Evolutionary conservation across 352 stramenopile species (phyloP), one percentile per base, ranked within the genome.

Genomic region (Proteromonas lacertae): DNA sequence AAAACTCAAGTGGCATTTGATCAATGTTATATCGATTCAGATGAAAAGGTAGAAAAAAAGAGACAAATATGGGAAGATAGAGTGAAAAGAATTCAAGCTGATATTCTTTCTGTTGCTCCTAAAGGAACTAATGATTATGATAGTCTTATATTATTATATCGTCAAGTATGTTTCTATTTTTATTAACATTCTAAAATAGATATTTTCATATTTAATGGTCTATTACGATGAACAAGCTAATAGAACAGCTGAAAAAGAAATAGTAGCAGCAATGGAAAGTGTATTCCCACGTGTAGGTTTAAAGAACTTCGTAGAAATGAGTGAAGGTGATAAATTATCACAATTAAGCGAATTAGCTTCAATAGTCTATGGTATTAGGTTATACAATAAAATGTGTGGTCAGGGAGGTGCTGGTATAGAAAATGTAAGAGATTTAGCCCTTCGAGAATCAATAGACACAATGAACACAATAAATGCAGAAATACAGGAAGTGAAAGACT

Each of bases 1-100:
- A 83, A 82, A 46, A 90, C 89, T 69, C 74, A 90, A 52, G 69
- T 88, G 29, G 69, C 68, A 34, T 89, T 87, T 41, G 74, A 90
- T 46, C 68, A 62, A 19, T 68, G 60, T 28, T 86, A 84, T 49
- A 63, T 76, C 12, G 19, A 43, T 2, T 38, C 52, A 33, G 54
- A 67, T 31, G 61, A 77, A 28, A 51, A 60, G 23, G 35, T 87
- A 25, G 53, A 63, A 2, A 45, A 51, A 24, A 56, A 59, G 16
- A 51, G 56, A 0, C 54, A 64, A 18, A 50, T 47, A 28, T 62
- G 70, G 23, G 48, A 61, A 12, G 59, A 65, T 29, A 52, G 56
- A 0, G 45, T 78, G 4, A 45, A 47, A 8, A 59, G 61, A 10
- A 37, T 84, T 21, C 56, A 78, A 45, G 48, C 59, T 16, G 60